Evolutionary conservation across 202 grass and related monocot species (phyloP).

Genomic region (Carex arenaria): DNA sequence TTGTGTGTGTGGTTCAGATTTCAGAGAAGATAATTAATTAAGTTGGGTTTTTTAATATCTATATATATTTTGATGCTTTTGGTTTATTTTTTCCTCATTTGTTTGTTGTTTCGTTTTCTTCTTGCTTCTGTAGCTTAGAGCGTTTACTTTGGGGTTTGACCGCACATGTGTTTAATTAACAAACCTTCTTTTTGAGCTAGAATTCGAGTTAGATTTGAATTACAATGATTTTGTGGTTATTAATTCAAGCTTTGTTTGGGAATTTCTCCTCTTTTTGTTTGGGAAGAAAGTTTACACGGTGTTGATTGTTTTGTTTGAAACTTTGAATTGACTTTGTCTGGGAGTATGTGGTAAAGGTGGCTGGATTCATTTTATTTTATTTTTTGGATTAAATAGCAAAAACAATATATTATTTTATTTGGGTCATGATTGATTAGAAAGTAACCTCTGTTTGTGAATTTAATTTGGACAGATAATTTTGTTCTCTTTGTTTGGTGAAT

Average conservation of each 20-base stretch:
- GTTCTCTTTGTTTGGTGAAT: neutral
- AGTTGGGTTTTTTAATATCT: neutral
- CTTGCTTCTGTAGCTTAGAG: constrained; percentile 5
- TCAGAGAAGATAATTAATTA: neutral
- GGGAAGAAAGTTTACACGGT: constrained; percentile 12
- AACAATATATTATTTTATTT: neutral
- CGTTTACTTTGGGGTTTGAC: constrained; percentile 30
- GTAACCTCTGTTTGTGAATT: neutral
- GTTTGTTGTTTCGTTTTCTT: neutral
- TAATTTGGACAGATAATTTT: neutral
- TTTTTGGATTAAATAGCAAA: constrained; percentile 1
- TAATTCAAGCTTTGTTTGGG: neutral
- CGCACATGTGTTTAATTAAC: neutral
- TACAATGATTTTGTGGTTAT: neutral
- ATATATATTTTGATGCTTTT: neutral
- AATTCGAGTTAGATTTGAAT: constrained; percentile 14
- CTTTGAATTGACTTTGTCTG: constrained; percentile 23
- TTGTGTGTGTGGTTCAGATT: constrained; percentile 50
- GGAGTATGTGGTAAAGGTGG: constrained; percentile 17
- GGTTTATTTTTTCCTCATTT: neutral
- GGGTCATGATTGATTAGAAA: constrained; percentile 9
- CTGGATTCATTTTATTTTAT: neutral
- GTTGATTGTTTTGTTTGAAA: neutral
- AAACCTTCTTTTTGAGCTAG: neutral
- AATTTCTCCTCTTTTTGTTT: constrained; percentile 1